Evolutionary conservation across 176 grass and related monocot genomes (phyloP), one percentile per base, ranked within the genome.

Genomic region (Themeda triandra): DNA sequence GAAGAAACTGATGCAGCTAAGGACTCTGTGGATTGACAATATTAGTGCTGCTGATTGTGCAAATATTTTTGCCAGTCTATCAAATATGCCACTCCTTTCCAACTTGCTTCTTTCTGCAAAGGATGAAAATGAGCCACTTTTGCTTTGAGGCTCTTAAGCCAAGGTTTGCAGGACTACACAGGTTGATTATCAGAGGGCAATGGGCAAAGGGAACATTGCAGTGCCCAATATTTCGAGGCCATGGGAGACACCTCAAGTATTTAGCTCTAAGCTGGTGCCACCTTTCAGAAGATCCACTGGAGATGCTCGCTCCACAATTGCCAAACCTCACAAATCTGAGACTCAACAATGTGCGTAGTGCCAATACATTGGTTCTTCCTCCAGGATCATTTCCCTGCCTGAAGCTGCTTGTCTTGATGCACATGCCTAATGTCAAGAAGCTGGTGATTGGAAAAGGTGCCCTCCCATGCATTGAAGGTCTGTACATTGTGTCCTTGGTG

Each of bases 71-170:
- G 42, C 59, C 1, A 19, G 29, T 6, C 46, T 85, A 2, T 85
- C 83, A 56, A 25, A 1, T 7, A 44, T 85, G 83, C 63, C 63
- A 0, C 8, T 69, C 30, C 83, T 85, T 59, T 85, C 73, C 0
- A 85, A 18, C 49, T 5, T 78, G 74, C 83, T 85, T 69, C 83
- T 85, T 4, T 69, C 24, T 45, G 83, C 83, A 13, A 69, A 10
- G 8, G 48, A 85, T 78, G 36, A n/a, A 3, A 58, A 69, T 4
- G 73, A 85, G 64, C 0, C 2, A 13, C 74, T 85, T 85, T 19
- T 24, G 64, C 25, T 69, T 85, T 0, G 0, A 85, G 5, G 3
- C 33, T 3, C 33, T 35, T 0, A 35, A 35, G 33, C 84, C 84
- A 39, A 72, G 0, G 0, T 72, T 66, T 4, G 15, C 46, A 75